Conservation (phyloP, 176 grass and related monocot genomes). For the Musa itinerans region DNA sequence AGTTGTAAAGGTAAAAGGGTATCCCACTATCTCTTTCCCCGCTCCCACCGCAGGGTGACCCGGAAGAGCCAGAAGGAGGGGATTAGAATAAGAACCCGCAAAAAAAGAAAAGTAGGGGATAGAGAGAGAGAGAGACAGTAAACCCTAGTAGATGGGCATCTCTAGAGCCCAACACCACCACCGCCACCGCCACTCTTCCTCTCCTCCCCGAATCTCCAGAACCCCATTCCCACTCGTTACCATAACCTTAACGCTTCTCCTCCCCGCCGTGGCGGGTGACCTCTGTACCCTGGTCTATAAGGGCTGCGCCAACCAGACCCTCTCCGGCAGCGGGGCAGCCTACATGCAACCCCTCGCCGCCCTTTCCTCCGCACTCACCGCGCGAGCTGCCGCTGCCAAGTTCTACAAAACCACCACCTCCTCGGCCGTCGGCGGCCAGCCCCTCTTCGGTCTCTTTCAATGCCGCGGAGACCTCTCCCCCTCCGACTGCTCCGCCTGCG, state of each 20-base stretch:
- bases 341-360: conserved; percentile 27
- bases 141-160: conserved; percentile 5
- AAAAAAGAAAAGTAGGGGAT: no score
- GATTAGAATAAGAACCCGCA: not conserved
- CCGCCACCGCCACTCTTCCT: not conserved
- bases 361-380: conserved; percentile 41
- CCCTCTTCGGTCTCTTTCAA: conserved; percentile 86
- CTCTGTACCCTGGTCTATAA: conserved; percentile 72
- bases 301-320: conserved; percentile 88
- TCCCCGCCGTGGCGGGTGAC: conserved; percentile 29
- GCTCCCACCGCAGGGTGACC: no score
- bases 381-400: conserved; percentile 54
- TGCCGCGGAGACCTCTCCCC: conserved; percentile 77
- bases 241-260: not conserved
- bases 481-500: conserved; percentile 69
- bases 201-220: not conserved
- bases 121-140: not conserved
- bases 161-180: not conserved
- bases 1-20: not conserved
- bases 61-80: no score
- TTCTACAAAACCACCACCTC: conserved; percentile 79
- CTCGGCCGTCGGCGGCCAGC: not conserved
- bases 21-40: no score
- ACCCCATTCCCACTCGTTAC: not conserved
- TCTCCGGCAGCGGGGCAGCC: conserved; percentile 14